These are phyloP conservation scores for Lasiosphaeria miniovina DNA, from an alignment of 495 filamentous ascomycete species.

Conservation along the genomic window DNA sequence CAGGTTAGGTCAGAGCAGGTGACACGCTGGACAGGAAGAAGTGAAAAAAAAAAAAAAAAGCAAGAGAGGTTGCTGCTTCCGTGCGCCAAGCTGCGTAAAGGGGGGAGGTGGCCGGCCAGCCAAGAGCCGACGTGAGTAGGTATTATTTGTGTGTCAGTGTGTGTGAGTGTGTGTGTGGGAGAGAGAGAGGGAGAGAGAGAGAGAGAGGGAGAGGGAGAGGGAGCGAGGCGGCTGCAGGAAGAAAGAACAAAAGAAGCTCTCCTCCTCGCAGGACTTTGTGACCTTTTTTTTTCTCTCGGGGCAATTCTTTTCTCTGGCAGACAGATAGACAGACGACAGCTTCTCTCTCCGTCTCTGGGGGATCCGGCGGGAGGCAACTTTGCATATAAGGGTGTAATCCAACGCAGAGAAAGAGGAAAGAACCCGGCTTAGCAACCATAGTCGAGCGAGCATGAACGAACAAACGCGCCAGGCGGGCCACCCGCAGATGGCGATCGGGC, in stretches of 20 bases:
- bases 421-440: neutral
- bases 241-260: neutral
- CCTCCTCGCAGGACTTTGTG: no score
- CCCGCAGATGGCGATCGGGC: neutral
- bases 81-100: no score
- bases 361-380: conserved; percentile 3
- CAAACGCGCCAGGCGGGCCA: neutral
- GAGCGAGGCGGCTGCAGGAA: neutral
- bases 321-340: neutral
- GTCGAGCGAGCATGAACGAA: neutral
- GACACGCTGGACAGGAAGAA: no score
- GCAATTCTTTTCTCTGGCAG: neutral
- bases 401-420: neutral
- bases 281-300: no score
- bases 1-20: neutral
- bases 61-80: no score
- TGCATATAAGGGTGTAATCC: neutral
- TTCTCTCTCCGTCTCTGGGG: neutral
- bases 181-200: neutral
- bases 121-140: no score
- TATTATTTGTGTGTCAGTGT: no score
- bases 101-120: no score
- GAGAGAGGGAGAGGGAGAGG: neutral
- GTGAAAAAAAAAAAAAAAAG: no score
- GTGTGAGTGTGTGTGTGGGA: no score